Base-by-base conservation (phyloP, 805 yeast genomes). In the Starmera pachycereana region DNA sequence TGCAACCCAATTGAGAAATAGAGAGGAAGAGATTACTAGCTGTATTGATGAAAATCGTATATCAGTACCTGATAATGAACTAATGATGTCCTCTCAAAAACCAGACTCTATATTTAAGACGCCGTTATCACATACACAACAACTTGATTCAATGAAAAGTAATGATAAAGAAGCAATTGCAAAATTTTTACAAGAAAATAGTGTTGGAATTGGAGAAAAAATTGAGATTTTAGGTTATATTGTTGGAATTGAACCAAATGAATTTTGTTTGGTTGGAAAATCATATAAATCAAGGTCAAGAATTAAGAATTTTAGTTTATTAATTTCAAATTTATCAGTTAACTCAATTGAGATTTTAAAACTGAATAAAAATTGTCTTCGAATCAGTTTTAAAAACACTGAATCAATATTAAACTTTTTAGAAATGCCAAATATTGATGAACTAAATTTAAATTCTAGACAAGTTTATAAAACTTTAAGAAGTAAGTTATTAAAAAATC, bases 351-450 rank as follows among this genome's bases (percentile, higher is more conserved):
- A 36, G 3, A 10, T 34, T 1, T 46, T 41, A 12, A n/a, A 40
- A 12, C 8, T 41, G 7, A 46, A 48, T 16, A 44, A 41, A 14
- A 48, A 50, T 16, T 48, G 51, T 25, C 22, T 50, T 3, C 30
- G 44, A 3, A 13, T 48, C 6, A 49, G 48, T 18, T 40, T 46
- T 13, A 44, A 36, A 35, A 37, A 49, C 2, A 44, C 36, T 14
- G 47, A 32, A 19, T 34, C 40, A 9, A 43, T 48, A 1, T 18
- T 48, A 29, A 30, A 38, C 12, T 48, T 48, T 32, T 41, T 47
- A 12, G 47, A 45, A 4, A 27, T 38, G 35, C 42, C 45, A 13
- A 14, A 35, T 12, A 18, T 43, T n/a, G 45, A 41, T 12, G 25
- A 11, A 19, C 5, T 18, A 4, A 18, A 11, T 18, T 11, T 8